phyloP scores from a whole-genome alignment of 495 filamentous ascomycete genomes.

The Cercophora sp. region DNA sequence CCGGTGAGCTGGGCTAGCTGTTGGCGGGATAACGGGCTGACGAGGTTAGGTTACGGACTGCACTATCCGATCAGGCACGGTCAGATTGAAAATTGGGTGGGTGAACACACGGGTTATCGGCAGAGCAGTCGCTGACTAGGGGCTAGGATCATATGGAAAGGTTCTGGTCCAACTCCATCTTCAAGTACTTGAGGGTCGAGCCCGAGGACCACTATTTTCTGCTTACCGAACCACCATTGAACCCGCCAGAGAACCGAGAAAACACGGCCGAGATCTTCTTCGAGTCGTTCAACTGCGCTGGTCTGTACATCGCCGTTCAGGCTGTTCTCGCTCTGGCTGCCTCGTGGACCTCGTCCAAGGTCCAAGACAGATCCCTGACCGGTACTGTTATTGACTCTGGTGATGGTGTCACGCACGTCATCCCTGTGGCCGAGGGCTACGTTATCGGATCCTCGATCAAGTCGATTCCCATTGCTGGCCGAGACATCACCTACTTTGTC shows the following conservation, averaged over 20 bases:
- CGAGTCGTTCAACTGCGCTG: constrained; percentile 98
- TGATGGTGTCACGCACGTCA: constrained; percentile 97
- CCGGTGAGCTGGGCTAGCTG: constrained; percentile 50
- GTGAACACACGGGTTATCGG: constrained; percentile 7
- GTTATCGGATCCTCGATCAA: constrained; percentile 99
- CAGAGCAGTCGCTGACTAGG: constrained; percentile 20
- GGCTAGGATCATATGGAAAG: constrained; percentile 91
- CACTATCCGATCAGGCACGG: constrained; percentile 97
- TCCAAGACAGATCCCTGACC: constrained; percentile 92
- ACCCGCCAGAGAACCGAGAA: constrained; percentile 97
- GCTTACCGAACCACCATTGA: constrained; percentile 93
- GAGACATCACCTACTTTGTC: constrained; percentile 97
- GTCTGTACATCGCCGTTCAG: constrained; percentile 97
- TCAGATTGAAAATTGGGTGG: constrained; percentile 96
- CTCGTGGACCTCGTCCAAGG: constrained; percentile 97
- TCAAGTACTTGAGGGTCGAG: constrained; percentile 97
- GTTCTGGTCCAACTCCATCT: constrained; percentile 99
- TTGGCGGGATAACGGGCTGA: constrained; percentile 9
- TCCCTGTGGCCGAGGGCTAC: constrained; percentile 97
- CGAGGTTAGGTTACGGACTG: constrained; percentile 73
- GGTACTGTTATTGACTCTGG: constrained; percentile 97
- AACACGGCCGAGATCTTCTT: constrained; percentile 99
- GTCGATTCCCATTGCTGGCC: constrained; percentile 93
- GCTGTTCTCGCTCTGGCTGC: constrained; percentile 94
- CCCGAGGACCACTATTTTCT: constrained; percentile 98